A percentile compares a stretch with the other conserved stretches of the same genome.
phyloP scores from a whole-genome alignment of 2,329 filamentous ascomycete genomes.

The Trichoderma arundinaceum region DNA sequence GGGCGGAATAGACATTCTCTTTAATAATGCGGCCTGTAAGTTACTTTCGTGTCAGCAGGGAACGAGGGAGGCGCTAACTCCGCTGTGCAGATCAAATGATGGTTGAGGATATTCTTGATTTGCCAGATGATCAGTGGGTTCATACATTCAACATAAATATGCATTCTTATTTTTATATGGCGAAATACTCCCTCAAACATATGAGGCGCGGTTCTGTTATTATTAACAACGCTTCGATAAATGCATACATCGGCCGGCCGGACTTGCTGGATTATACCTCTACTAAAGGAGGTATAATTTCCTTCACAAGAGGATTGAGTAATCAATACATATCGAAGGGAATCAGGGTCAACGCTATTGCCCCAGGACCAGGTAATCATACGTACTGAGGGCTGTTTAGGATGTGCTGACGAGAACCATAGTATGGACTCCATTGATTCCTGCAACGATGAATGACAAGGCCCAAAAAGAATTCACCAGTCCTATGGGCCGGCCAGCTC shows the following conservation, averaged over 20 bases:
- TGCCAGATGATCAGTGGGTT: constrained; percentile 61
- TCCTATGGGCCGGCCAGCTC: constrained; percentile 77
- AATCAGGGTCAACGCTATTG: constrained; percentile 77
- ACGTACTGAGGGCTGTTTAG: neutral
- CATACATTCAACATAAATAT: constrained; percentile 62
- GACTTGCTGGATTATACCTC: constrained; percentile 84
- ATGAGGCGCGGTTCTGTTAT: constrained; percentile 72
- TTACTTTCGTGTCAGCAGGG: neutral
- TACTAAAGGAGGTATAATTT: constrained; percentile 77
- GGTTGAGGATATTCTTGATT: constrained; percentile 50
- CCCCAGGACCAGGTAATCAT: constrained; percentile 65
- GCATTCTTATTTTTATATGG: constrained; percentile 63
- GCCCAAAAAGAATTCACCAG: constrained; percentile 74
- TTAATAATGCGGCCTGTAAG: constrained; percentile 58
- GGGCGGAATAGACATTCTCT: constrained; percentile 55
- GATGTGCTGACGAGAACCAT: neutral
- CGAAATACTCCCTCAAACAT: constrained; percentile 61
- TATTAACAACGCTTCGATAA: constrained; percentile 86
- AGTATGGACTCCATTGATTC: constrained; percentile 79
- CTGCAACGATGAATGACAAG: constrained; percentile 71
- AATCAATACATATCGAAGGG: constrained; percentile 76
- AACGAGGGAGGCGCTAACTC: neutral
- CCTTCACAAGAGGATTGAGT: constrained; percentile 77
- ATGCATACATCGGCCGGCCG: constrained; percentile 79
- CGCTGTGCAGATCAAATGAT: constrained; percentile 50